phyloP scores from a whole-genome alignment of 2,329 filamentous ascomycete species.

The Fusarium pseudograminearum region DNA sequence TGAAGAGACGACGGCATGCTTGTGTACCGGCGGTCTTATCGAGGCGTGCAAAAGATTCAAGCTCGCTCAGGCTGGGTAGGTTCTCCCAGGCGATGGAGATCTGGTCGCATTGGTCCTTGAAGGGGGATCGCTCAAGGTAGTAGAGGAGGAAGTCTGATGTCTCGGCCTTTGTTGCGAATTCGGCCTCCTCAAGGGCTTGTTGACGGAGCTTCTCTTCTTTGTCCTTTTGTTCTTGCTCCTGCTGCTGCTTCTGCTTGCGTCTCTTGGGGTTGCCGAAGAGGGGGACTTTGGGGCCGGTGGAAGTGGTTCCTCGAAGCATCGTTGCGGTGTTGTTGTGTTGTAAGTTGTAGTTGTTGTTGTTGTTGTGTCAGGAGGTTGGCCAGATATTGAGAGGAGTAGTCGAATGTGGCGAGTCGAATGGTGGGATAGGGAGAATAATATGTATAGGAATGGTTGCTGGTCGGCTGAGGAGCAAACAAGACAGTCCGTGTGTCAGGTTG shows the following conservation, averaged over 20 bases:
- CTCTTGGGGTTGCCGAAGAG: slow-evolving; percentile 47
- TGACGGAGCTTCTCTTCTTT: slow-evolving; percentile 40
- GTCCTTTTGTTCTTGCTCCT: slow-evolving; percentile 41
- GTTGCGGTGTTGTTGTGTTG: slow-evolving; percentile 19
- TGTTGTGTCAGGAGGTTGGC: not conserved
- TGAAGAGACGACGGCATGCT: slow-evolving; percentile 54
- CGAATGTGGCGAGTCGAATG: slow-evolving; percentile 13
- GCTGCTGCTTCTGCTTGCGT: slow-evolving; percentile 44
- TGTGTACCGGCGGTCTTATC: slow-evolving; percentile 53
- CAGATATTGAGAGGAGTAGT: not conserved
- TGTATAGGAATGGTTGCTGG: slow-evolving; percentile 19
- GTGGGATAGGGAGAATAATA: slow-evolving; percentile 6
- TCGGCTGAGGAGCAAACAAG: slow-evolving; percentile 25
- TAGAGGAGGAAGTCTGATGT: slow-evolving; percentile 51
- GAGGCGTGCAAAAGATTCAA: slow-evolving; percentile 51
- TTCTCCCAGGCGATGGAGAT: slow-evolving; percentile 52
- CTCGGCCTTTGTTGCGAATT: slow-evolving; percentile 49
- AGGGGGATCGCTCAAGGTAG: slow-evolving; percentile 49
- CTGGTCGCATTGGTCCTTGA: slow-evolving; percentile 48
- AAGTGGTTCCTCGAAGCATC: slow-evolving; percentile 41
- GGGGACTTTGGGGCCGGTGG: slow-evolving; percentile 37
- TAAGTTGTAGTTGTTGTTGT: not conserved
- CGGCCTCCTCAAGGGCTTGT: slow-evolving; percentile 47
- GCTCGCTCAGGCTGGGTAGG: slow-evolving; percentile 52
- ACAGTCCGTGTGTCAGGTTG: slow-evolving; percentile 38